Conservation (phyloP, 176 grass and related monocot genomes). For the Raddia guianensis region DNA sequence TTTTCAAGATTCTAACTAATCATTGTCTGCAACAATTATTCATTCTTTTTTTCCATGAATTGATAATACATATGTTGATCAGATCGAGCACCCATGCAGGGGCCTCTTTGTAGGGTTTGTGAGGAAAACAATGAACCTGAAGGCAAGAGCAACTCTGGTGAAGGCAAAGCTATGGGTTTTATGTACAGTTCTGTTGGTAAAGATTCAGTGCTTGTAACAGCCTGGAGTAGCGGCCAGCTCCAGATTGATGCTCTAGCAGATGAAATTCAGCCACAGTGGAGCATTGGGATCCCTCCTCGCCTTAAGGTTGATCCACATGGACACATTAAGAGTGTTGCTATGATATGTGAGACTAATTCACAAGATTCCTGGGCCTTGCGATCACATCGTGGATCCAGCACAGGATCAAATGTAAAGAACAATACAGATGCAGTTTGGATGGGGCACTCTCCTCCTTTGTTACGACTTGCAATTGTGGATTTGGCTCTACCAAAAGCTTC, state of each 20-base stretch:
- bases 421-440: conserved; percentile 53
- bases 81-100: conserved; percentile 58
- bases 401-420: conserved; percentile 50
- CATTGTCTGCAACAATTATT: background rate
- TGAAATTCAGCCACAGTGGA: conserved; percentile 94
- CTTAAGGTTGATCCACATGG: conserved; percentile 63
- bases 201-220: conserved; percentile 90
- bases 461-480: conserved; percentile 84
- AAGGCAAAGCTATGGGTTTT: conserved; percentile 76
- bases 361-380: conserved; percentile 46
- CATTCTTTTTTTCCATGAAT: conserved; percentile 31
- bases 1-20: background rate
- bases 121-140: conserved; percentile 61
- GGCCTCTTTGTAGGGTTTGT: conserved; percentile 78
- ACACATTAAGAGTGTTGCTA: conserved; percentile 75
- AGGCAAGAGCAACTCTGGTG: conserved; percentile 48
- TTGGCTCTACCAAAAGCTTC: conserved; percentile 65
- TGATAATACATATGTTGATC: conserved; percentile 25
- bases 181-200: conserved; percentile 85
- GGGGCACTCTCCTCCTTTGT: conserved; percentile 69
- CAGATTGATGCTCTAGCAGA: conserved; percentile 93
- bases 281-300: conserved; percentile 52
- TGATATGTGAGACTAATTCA: conserved; percentile 77
- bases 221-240: conserved; percentile 76
- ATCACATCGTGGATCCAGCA: conserved; percentile 40